Conservation (phyloP, 176 grass and related monocot species). For the Pharus latifolius region DNA sequence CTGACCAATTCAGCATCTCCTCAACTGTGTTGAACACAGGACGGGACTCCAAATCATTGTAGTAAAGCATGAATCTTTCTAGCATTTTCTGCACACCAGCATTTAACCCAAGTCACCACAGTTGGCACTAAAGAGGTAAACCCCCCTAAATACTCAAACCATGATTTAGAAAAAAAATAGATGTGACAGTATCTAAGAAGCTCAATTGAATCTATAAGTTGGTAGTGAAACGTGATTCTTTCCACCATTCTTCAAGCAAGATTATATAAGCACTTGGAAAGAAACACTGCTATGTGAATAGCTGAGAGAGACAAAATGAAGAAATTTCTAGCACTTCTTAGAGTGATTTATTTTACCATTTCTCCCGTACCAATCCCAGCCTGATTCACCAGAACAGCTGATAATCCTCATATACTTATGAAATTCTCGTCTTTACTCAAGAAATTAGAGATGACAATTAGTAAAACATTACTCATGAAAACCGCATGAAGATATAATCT, state of each 20-base stretch:
- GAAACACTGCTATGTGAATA: too few species aligned
- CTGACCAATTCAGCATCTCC: slow-evolving; percentile 89
- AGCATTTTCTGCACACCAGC: slow-evolving; percentile 40
- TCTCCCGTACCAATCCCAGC: too few species aligned
- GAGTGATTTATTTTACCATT: too few species aligned
- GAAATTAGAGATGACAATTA: too few species aligned
- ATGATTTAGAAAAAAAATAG: not conserved
- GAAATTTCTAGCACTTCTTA: too few species aligned
- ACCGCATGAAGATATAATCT: not conserved
- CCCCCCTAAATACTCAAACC: not conserved
- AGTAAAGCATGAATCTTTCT: slow-evolving; percentile 64
- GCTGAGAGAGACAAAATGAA: too few species aligned
- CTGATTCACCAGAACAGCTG: too few species aligned
- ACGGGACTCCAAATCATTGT: slow-evolving; percentile 46
- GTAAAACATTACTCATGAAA: too few species aligned
- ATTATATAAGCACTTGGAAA: not conserved
- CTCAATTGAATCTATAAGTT: too few species aligned
- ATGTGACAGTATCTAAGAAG: too few species aligned
- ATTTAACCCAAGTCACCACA: not conserved
- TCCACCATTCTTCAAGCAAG: not conserved
- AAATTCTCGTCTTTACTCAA: too few species aligned
- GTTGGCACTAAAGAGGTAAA: not conserved
- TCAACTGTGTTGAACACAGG: slow-evolving; percentile 71
- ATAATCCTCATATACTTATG: too few species aligned
- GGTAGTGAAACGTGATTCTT: not conserved